Conservation (phyloP, 1,284 basidiomycete genomes). For the Phellopilus nigrolimitatus region DNA sequence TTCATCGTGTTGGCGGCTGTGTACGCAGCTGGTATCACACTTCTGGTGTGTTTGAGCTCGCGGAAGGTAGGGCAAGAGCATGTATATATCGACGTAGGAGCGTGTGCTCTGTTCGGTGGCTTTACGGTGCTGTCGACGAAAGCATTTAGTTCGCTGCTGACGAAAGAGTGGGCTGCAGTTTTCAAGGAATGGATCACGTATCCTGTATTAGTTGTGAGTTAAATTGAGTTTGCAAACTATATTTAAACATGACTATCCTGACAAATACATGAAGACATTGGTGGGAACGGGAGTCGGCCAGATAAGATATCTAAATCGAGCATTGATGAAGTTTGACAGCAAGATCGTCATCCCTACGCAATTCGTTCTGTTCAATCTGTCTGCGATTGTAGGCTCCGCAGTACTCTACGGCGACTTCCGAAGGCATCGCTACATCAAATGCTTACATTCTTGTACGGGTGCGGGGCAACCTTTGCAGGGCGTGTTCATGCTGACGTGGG, state of each 20-base stretch:
- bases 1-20: constrained; percentile 74
- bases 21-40: constrained; percentile 51
- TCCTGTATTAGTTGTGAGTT: constrained; percentile 58
- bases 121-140: constrained; percentile 96
- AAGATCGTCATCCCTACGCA: constrained; percentile 91
- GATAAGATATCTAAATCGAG: constrained; percentile 87
- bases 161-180: constrained; percentile 68
- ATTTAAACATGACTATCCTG: constrained; percentile 8
- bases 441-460: constrained; percentile 83
- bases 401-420: constrained; percentile 93
- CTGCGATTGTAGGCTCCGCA: constrained; percentile 88
- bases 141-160: constrained; percentile 82
- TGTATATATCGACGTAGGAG: constrained; percentile 83
- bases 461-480: constrained; percentile 79
- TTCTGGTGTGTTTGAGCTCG: constrained; percentile 62
- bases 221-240: not conserved
- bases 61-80: constrained; percentile 54
- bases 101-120: constrained; percentile 89
- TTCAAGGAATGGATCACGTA: constrained; percentile 79
- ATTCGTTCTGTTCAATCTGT: constrained; percentile 87
- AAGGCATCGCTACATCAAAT: constrained; percentile 76
- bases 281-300: constrained; percentile 81
- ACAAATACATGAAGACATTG: constrained; percentile 50
- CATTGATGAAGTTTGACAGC: constrained; percentile 84
- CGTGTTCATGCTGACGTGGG: constrained; percentile 78